A percentile compares a stretch with the other conserved stretches of the same genome.
phyloP scores from a whole-genome alignment of 2,329 filamentous ascomycete species.

The Dactylellina haptotyla region DNA sequence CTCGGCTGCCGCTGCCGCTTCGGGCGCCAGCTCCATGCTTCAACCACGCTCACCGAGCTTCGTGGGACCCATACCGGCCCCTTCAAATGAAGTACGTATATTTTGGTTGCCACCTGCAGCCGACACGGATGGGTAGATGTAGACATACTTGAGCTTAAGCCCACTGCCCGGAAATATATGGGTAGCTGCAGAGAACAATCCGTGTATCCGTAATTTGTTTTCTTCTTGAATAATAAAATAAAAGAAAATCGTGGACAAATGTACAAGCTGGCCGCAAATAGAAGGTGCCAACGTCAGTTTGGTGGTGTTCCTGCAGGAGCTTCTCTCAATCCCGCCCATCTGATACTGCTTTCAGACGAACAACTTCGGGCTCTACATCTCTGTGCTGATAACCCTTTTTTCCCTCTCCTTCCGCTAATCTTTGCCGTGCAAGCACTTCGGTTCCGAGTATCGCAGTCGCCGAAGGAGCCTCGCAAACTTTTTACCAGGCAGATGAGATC shows the following conservation, averaged over 20 bases:
- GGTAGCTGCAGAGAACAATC: slow-evolving; percentile 1
- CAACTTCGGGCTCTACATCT: not conserved
- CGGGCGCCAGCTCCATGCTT: slow-evolving; percentile 30
- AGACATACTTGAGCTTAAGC: not conserved
- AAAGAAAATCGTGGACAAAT: too few relatives aligned
- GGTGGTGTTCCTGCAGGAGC: slow-evolving; percentile 41
- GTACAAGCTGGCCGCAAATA: too few relatives aligned
- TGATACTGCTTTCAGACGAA: slow-evolving; percentile 32
- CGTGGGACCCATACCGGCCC: too few relatives aligned
- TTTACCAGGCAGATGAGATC: slow-evolving; percentile 25
- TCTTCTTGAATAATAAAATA: not conserved
- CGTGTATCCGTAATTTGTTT: not conserved
- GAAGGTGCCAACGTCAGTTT: slow-evolving; percentile 42
- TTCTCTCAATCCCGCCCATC: slow-evolving; percentile 27
- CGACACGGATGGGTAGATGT: not conserved
- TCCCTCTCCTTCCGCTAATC: slow-evolving; percentile 1
- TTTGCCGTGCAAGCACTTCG: slow-evolving; percentile 16
- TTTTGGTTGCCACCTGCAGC: slow-evolving; percentile 8
- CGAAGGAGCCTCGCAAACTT: slow-evolving; percentile 28
- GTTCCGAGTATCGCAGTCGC: slow-evolving; percentile 45
- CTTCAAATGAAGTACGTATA: not conserved
- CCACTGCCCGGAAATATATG: too few relatives aligned
- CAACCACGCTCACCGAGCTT: too few relatives aligned
- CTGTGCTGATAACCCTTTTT: slow-evolving; percentile 8
- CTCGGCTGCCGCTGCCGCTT: slow-evolving; percentile 50